Evolutionary conservation across 352 stramenopile species (phyloP).

Genomic region (Nothophytophthora sp.): DNA sequence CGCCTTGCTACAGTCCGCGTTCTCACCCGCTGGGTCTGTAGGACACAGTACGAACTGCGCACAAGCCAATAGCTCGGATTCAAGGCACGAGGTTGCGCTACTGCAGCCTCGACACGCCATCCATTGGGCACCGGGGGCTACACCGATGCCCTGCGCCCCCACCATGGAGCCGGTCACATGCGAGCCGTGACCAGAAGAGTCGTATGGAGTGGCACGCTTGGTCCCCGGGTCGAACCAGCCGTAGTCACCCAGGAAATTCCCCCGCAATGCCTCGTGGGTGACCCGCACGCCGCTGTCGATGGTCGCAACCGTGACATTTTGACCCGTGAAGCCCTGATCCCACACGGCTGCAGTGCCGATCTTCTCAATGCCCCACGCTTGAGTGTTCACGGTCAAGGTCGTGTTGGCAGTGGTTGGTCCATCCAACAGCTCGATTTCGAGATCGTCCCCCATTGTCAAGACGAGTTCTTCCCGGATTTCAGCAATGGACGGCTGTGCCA

Average conservation of each 20-base stretch:
- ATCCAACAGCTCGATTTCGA: constrained; percentile 16
- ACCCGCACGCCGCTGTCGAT: constrained; percentile 43
- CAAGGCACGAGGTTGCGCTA: constrained; percentile 16
- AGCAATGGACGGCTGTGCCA: constrained; percentile 17
- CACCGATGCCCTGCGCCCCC: constrained; percentile 21
- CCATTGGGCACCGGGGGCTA: constrained; percentile 26
- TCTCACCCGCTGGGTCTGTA: constrained; percentile 32
- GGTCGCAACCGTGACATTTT: constrained; percentile 31
- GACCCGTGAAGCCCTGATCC: constrained; percentile 22
- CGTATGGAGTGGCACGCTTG: constrained; percentile 18
- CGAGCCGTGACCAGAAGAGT: constrained; percentile 29
- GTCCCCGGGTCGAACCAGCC: constrained; percentile 43
- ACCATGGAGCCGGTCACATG: constrained; percentile 25
- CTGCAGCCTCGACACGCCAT: constrained; percentile 28
- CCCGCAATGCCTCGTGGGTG: constrained; percentile 33
- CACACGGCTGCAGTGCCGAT: constrained; percentile 41
- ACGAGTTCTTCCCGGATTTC: constrained; percentile 32
- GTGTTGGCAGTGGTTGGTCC: background rate
- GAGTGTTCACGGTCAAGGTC: constrained; percentile 9
- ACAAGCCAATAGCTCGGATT: constrained; percentile 44
- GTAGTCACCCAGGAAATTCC: constrained; percentile 18
- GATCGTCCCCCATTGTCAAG: constrained; percentile 20
- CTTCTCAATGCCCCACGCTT: constrained; percentile 30
- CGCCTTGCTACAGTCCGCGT: constrained; percentile 41
- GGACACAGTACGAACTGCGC: constrained; percentile 57